Percentiles rank a stretch among this genome's conserved stretches.
phyloP scores from a whole-genome alignment of 352 stramenopile genomes.

The Phytopythium mirpurense region DNA sequence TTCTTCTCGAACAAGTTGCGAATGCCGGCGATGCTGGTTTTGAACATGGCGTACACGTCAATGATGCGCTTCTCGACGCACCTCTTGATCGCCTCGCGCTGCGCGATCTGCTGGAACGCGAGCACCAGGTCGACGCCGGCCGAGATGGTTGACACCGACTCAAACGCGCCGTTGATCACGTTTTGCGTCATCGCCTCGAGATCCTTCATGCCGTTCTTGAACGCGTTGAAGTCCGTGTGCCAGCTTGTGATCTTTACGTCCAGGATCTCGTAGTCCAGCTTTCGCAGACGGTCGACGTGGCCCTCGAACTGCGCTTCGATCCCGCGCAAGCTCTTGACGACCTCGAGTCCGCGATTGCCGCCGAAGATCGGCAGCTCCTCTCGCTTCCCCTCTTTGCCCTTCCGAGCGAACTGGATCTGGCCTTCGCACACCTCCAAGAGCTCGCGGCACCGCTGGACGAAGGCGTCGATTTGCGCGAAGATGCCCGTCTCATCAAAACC shows the following conservation, averaged over 20 bases:
- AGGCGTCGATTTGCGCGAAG: slow-evolving; percentile 95
- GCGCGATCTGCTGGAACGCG: slow-evolving; percentile 91
- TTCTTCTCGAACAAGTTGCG: slow-evolving; percentile 92
- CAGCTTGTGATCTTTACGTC: slow-evolving; percentile 94
- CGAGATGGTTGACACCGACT: slow-evolving; percentile 86
- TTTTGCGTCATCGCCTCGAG: slow-evolving; percentile 95
- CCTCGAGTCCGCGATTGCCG: slow-evolving; percentile 89
- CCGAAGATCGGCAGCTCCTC: slow-evolving; percentile 86
- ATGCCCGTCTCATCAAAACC: slow-evolving; percentile 93
- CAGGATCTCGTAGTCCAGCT: slow-evolving; percentile 92
- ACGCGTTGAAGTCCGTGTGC: slow-evolving; percentile 94
- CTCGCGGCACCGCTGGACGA: slow-evolving; percentile 93
- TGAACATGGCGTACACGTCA: slow-evolving; percentile 92
- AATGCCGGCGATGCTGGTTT: slow-evolving; percentile 66
- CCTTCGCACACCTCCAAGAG: slow-evolving; percentile 93
- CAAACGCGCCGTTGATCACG: slow-evolving; percentile 94
- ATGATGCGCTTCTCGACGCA: slow-evolving; percentile 93
- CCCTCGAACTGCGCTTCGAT: slow-evolving; percentile 92
- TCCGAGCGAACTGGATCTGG: slow-evolving; percentile 94
- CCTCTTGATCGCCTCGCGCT: slow-evolving; percentile 89
- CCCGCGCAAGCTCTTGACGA: slow-evolving; percentile 88
- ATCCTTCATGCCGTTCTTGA: slow-evolving; percentile 96
- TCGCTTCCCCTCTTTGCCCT: slow-evolving; percentile 59
- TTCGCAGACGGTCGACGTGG: slow-evolving; percentile 85
- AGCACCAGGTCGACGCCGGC: slow-evolving; percentile 90